A percentile compares a stretch with the other conserved stretches of the same genome.
Evolutionary conservation across 2,329 filamentous ascomycete genomes (phyloP).

Genomic region (Ophiostoma australiae): DNA sequence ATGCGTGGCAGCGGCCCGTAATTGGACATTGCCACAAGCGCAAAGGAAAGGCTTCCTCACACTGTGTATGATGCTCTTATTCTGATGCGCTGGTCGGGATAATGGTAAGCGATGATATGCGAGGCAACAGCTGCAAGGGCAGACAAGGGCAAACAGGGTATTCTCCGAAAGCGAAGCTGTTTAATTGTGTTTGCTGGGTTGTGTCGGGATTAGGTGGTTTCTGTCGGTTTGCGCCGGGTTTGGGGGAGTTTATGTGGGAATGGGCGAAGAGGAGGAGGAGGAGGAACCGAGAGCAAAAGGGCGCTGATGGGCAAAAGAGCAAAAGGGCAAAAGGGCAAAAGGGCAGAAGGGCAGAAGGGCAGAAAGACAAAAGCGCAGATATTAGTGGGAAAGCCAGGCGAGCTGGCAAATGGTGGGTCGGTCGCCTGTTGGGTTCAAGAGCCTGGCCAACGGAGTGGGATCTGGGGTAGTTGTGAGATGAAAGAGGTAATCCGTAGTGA

Average conservation of each 20-base stretch:
- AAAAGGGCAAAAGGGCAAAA: neutral
- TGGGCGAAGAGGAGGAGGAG: slow-evolving; percentile 17
- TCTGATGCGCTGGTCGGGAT: neutral
- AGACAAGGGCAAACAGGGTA: neutral
- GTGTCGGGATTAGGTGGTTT: slow-evolving; percentile 26
- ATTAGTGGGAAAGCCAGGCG: no score
- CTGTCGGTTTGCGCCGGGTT: slow-evolving; percentile 34
- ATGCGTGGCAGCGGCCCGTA: slow-evolving; percentile 27
- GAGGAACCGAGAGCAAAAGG: neutral
- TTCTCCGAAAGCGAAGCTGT: neutral
- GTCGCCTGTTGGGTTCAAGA: slow-evolving; percentile 1
- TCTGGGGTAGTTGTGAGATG: neutral
- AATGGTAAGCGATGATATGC: neutral
- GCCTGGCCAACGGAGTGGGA: neutral
- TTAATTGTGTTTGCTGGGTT: slow-evolving; percentile 15
- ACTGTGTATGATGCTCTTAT: neutral
- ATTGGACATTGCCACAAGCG: slow-evolving; percentile 31
- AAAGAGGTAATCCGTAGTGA: neutral
- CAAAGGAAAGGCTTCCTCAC: neutral
- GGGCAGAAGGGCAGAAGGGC: no score
- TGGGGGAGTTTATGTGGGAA: slow-evolving; percentile 20
- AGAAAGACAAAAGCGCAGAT: no score
- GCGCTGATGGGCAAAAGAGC: neutral
- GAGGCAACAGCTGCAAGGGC: neutral
- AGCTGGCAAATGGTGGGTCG: neutral